These are phyloP conservation scores for Pachysandra terminalis DNA, from an alignment of 164 flowering plant species.

Conservation along the genomic window DNA sequence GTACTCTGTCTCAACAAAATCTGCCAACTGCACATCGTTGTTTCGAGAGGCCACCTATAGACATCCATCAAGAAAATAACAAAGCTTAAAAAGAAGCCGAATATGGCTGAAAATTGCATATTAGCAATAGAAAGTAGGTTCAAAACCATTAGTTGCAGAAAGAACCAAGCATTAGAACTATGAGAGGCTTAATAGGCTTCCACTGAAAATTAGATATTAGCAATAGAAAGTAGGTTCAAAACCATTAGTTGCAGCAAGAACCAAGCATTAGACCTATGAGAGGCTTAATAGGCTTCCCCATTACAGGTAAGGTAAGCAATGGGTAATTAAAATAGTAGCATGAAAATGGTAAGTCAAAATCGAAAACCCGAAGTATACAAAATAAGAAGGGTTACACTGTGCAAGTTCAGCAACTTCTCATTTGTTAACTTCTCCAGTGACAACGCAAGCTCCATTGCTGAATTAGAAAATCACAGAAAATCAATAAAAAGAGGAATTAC, in stretches of 20 bases:
- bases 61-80: constrained; percentile 8
- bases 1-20: constrained; percentile 74
- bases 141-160: constrained; percentile 18
- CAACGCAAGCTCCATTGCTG: constrained; percentile 72
- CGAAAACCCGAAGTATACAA: not conserved
- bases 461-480: not conserved
- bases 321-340: not conserved
- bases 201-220: too few species aligned
- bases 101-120: too few species aligned
- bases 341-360: not conserved
- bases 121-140: too few species aligned
- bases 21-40: constrained; percentile 70
- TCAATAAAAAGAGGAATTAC: too few species aligned
- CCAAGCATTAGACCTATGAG: too few species aligned
- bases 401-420: constrained; percentile 53
- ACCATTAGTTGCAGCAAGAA: constrained; percentile 17
- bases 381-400: constrained; percentile 32
- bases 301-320: not conserved
- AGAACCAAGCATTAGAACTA: too few species aligned
- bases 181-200: not conserved
- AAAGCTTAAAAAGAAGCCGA: not conserved
- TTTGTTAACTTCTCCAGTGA: constrained; percentile 66
- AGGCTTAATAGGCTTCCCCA: not conserved
- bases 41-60: constrained; percentile 59
- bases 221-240: not conserved